A percentile compares a stretch with the other conserved stretches of the same genome.
Conservation (phyloP, 306 rosid genomes). For the Psophocarpus tetragonolobus region DNA sequence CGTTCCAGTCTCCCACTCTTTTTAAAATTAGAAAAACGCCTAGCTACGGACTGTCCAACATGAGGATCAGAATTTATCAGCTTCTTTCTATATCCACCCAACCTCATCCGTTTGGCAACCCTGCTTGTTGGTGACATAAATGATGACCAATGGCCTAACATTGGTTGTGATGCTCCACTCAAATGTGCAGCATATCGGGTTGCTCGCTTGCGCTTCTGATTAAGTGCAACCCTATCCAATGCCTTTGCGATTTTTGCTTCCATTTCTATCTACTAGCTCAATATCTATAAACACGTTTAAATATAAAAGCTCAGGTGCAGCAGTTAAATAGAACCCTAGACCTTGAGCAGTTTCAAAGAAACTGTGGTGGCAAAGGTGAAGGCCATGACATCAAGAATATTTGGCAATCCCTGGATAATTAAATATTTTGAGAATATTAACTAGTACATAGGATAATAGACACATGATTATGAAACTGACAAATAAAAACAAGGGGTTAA, state of each 20-base stretch:
- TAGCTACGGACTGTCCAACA: slow-evolving; percentile 42
- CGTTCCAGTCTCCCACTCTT: slow-evolving; percentile 75
- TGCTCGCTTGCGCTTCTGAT: slow-evolving; percentile 63
- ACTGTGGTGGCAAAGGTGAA: slow-evolving; percentile 16
- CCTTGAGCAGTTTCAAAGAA: slow-evolving; percentile 38
- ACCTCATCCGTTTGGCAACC: slow-evolving; percentile 54
- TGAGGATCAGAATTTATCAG: slow-evolving; percentile 35
- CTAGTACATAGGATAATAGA: background rate
- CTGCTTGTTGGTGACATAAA: slow-evolving; percentile 5
- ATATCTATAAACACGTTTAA: slow-evolving; percentile 53
- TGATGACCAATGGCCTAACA: slow-evolving; percentile 21
- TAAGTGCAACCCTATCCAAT: slow-evolving; percentile 57
- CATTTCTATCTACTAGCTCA: slow-evolving; percentile 61
- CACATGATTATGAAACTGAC: background rate
- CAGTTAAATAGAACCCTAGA: slow-evolving; percentile 40
- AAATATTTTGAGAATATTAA: slow-evolving; percentile 27
- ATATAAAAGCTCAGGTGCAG: slow-evolving; percentile 49
- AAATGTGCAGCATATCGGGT: slow-evolving; percentile 39
- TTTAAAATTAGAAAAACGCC: slow-evolving; percentile 60
- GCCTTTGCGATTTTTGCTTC: slow-evolving; percentile 58
- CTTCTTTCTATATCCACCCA: slow-evolving; percentile 40
- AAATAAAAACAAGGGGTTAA: background rate
- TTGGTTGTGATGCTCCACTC: slow-evolving; percentile 40
- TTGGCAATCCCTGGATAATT: slow-evolving; percentile 51
- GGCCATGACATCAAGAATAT: slow-evolving; percentile 38